phyloP scores from a whole-genome alignment of 345 rosid genomes.

The Pistacia vera region DNA sequence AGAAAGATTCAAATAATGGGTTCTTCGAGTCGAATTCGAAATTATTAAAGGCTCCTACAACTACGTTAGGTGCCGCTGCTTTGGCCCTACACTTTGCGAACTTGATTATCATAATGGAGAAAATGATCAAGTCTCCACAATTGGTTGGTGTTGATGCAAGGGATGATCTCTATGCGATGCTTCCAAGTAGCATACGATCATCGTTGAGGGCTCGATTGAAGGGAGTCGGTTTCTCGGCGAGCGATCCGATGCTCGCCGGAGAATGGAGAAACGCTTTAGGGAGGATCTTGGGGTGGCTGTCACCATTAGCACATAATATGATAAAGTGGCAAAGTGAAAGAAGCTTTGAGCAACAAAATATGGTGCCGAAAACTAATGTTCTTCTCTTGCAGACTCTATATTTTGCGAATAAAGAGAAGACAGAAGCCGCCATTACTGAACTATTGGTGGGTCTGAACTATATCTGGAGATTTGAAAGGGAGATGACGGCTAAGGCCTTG shows the following conservation, averaged over 20 bases:
- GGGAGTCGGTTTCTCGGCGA: slow-evolving; percentile 77
- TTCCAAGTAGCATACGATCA: slow-evolving; percentile 74
- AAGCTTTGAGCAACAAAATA: slow-evolving; percentile 83
- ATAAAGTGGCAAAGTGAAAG: slow-evolving; percentile 97
- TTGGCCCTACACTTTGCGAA: slow-evolving; percentile 84
- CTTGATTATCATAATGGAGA: slow-evolving; percentile 84
- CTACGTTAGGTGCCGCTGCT: slow-evolving; percentile 79
- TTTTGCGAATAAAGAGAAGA: slow-evolving; percentile 80
- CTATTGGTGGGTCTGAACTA: slow-evolving; percentile 93
- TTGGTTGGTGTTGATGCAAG: slow-evolving; percentile 87
- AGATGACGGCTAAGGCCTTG: slow-evolving; percentile 90
- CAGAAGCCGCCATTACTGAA: slow-evolving; percentile 94
- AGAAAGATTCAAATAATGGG: slow-evolving; percentile 14
- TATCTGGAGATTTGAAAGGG: slow-evolving; percentile 94
- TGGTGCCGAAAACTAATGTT: slow-evolving; percentile 49
- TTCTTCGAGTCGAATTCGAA: slow-evolving; percentile 70
- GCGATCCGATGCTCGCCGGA: slow-evolving; percentile 71
- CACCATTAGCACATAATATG: slow-evolving; percentile 94
- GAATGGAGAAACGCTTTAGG: slow-evolving; percentile 87
- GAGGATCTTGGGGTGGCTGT: slow-evolving; percentile 78
- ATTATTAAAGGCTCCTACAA: slow-evolving; percentile 66
- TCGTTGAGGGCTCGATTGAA: slow-evolving; percentile 64
- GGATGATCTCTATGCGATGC: slow-evolving; percentile 83
- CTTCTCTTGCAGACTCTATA: slow-evolving; percentile 78
- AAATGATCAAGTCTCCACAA: slow-evolving; percentile 93